These are phyloP conservation scores for Zygoascus tannicola DNA, from an alignment of 805 yeast species.

Conservation along the genomic window DNA sequence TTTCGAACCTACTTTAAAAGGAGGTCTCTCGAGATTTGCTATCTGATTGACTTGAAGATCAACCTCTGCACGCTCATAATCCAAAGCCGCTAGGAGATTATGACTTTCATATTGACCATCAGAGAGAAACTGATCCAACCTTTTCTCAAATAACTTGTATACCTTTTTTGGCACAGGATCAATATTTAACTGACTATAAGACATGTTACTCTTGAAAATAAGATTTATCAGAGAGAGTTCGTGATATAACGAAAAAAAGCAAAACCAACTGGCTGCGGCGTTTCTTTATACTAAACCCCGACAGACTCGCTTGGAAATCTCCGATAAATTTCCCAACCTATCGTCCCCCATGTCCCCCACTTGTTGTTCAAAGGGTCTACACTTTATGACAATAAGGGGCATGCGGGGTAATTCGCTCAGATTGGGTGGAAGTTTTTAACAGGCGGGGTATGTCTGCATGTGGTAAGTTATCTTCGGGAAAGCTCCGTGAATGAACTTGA, in stretches of 20 bases:
- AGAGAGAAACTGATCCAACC: constrained; percentile 66
- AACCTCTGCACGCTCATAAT: no score
- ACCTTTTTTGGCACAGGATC: constrained; percentile 68
- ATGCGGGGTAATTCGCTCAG: no score
- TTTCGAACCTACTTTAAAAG: constrained; percentile 24
- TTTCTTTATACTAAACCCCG: constrained; percentile 55
- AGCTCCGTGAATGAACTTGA: no score
- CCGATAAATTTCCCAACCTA: not conserved
- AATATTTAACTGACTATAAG: constrained; percentile 34
- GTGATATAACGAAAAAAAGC: constrained; percentile 34
- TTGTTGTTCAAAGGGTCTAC: no score
- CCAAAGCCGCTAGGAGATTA: no score
- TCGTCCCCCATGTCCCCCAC: no score
- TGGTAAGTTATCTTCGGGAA: no score
- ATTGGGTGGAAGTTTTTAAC: no score
- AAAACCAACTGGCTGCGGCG: constrained; percentile 57
- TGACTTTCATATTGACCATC: constrained; percentile 66
- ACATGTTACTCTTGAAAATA: no score
- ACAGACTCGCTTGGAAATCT: constrained; percentile 25
- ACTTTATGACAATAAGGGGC: no score
- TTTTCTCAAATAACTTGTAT: constrained; percentile 58
- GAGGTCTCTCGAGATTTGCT: constrained; percentile 40
- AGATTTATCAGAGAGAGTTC: no score
- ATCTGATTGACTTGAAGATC: constrained; percentile 62
- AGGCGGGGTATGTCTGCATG: no score